Conservation (phyloP, 2,329 filamentous ascomycete species). For the Fusarium poae region DNA sequence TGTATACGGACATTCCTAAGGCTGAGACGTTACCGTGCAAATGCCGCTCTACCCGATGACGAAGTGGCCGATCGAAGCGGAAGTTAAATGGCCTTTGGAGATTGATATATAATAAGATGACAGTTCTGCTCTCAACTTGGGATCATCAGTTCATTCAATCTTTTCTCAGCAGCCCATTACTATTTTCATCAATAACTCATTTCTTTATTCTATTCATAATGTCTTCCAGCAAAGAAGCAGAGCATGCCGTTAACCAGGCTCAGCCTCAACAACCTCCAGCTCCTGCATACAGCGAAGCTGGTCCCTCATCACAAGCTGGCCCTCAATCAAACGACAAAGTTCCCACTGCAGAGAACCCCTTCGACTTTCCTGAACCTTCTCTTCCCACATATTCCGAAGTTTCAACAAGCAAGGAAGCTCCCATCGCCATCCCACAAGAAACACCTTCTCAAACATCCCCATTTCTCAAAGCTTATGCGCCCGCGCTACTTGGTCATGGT, state of each 20-base stretch:
- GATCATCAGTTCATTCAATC: not conserved
- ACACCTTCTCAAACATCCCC: slow-evolving; percentile 53
- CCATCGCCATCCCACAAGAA: slow-evolving; percentile 59
- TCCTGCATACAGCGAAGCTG: slow-evolving; percentile 27
- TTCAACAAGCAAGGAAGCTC: slow-evolving; percentile 42
- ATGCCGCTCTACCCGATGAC: slow-evolving; percentile 37
- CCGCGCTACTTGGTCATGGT: slow-evolving; percentile 55
- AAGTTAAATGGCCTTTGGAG: not conserved
- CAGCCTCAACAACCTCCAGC: slow-evolving; percentile 9
- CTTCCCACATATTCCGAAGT: slow-evolving; percentile 51
- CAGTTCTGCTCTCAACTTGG: not conserved
- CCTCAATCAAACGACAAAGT: not conserved
- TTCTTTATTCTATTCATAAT: slow-evolving; percentile 2
- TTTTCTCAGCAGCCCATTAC: rapidly evolving
- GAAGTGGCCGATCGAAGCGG: slow-evolving; percentile 16
- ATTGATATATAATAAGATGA: slow-evolving; percentile 18
- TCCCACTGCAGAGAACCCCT: slow-evolving; percentile 55
- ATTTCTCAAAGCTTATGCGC: slow-evolving; percentile 57
- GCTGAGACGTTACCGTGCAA: slow-evolving; percentile 18
- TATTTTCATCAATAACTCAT: not conserved
- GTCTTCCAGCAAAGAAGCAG: slow-evolving; percentile 32
- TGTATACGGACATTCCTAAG: slow-evolving; percentile 6
- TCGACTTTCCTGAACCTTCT: slow-evolving; percentile 56
- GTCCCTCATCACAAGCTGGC: slow-evolving; percentile 7
- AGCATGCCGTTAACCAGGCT: slow-evolving; percentile 17